Base-by-base conservation (phyloP, 2,329 filamentous ascomycete genomes). In the Coleophoma cylindrospora region DNA sequence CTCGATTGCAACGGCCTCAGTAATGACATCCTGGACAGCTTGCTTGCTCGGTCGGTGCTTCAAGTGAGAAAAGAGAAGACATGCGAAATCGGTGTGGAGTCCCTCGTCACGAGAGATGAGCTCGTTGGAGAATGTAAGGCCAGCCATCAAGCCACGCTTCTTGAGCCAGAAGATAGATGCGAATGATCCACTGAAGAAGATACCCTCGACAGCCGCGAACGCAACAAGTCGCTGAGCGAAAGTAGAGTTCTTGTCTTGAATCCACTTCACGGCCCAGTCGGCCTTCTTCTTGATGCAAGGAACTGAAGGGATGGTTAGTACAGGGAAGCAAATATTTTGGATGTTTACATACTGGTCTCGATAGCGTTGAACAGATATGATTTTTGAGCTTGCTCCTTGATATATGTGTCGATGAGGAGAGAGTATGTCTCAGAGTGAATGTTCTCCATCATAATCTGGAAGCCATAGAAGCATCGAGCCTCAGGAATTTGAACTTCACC, bases 391-490 rank as follows among this genome's bases (percentile, higher is more conserved):
- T 89, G 88, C 77, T 99, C 94, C 80, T 95, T 96, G 76, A 99
- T 95, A 74, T 99, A 99, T 56, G 92, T 96, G 71, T 99, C 94
- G 69, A 99, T 99, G 68, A 99, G 85, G 34, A 99, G 86, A 17
- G 92, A 97, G 82, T 99, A 99, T 49, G 94, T 99, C 78, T 99
- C 94, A 14, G 94, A 96, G 81, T 99, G 94, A 66, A 99, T 96
- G 77, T 99, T 99, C 81, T 99, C 94, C 89, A 99, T 97, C 94
- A 99, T 99, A 77, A 97, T 97, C 78, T 99, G 94, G 83, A 99
- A 99, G 58, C 94, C 94, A 72, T 99, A 99, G 81, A 99, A 99
- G 84, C 94, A 99, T 65, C 94, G 91, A 57, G 94, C 94, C 75
- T 99, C 94, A 11, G 94, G 92, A 52, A 97, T 85, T 75, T 99